Evolutionary conservation across 2,329 filamentous ascomycete species (phyloP).

Genomic region (Cryphonectria nitschkei): DNA sequence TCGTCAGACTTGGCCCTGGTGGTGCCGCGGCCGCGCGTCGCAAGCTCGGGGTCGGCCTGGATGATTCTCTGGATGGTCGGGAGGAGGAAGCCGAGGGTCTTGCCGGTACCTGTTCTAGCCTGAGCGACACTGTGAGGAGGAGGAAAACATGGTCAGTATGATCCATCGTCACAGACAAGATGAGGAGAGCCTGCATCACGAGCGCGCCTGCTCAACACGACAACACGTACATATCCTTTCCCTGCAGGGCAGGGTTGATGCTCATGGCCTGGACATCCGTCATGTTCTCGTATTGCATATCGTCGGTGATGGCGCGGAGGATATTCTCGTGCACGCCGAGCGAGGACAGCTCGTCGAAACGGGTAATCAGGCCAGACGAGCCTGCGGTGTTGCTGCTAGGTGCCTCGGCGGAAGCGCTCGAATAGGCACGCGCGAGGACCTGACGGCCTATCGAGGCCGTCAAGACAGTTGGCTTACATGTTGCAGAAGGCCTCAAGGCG

Average conservation of each 20-base stretch:
- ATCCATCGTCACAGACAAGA: neutral
- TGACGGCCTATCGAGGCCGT: slow-evolving; percentile 21
- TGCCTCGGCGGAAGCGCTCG: slow-evolving; percentile 31
- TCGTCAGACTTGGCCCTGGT: slow-evolving; percentile 52
- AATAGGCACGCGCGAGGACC: slow-evolving; percentile 25
- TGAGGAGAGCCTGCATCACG: neutral
- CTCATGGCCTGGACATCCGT: slow-evolving; percentile 89
- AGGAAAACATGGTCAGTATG: neutral
- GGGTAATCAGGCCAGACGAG: slow-evolving; percentile 37
- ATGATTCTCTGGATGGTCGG: slow-evolving; percentile 84
- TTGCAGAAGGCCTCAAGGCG: slow-evolving; percentile 13
- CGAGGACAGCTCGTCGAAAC: slow-evolving; percentile 50
- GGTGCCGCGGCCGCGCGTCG: slow-evolving; percentile 42
- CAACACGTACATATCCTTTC: slow-evolving; percentile 75
- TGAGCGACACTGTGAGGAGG: slow-evolving; percentile 72
- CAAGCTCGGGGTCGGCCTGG: slow-evolving; percentile 63
- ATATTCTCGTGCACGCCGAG: slow-evolving; percentile 66
- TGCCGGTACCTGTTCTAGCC: slow-evolving; percentile 95
- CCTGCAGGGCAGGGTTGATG: slow-evolving; percentile 77
- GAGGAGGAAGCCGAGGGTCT: slow-evolving; percentile 90
- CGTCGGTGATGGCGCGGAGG: slow-evolving; percentile 67
- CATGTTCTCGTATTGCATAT: slow-evolving; percentile 82
- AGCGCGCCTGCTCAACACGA: neutral
- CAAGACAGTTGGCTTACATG: slow-evolving; percentile 21
- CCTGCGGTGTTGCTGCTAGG: slow-evolving; percentile 18